Conservation (phyloP, 176 grass and related monocot species). For the Oryza brachyantha region DNA sequence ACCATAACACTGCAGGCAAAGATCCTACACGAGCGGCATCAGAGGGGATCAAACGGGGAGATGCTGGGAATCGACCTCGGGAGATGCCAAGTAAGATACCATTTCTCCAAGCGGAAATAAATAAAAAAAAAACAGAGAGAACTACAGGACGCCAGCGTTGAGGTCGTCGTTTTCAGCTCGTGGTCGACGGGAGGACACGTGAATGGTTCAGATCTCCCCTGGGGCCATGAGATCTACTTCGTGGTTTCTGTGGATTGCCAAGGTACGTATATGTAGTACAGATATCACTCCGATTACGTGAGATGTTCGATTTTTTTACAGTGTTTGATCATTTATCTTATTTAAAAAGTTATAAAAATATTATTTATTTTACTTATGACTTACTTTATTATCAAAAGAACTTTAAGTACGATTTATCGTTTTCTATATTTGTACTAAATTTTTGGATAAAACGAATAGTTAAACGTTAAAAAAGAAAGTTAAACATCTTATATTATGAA, state of each 20-base stretch:
- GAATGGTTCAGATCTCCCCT: background rate
- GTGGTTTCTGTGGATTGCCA: background rate
- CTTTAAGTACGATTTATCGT: no score
- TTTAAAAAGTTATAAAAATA: no score
- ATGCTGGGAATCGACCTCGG: slow-evolving; percentile 44
- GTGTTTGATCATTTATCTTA: no score
- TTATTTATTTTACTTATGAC: no score
- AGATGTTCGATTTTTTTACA: no score
- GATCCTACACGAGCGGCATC: slow-evolving; percentile 19
- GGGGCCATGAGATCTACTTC: background rate
- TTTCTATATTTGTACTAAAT: no score
- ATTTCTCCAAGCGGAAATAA: background rate
- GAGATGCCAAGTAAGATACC: slow-evolving; percentile 42
- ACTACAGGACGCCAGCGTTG: background rate
- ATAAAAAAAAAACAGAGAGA: no score
- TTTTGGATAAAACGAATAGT: no score
- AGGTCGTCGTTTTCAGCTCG: background rate
- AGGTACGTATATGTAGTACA: background rate
- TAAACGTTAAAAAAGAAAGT: no score
- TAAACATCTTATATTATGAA: no score
- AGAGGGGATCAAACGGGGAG: slow-evolving; percentile 24
- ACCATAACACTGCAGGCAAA: background rate
- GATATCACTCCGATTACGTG: no score
- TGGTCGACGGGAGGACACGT: slow-evolving; percentile 22
- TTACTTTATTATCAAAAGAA: no score